Evolutionary conservation across 2,329 filamentous ascomycete genomes (phyloP), one percentile per base, ranked within the genome.

Genomic region (Thelonectria blattea): DNA sequence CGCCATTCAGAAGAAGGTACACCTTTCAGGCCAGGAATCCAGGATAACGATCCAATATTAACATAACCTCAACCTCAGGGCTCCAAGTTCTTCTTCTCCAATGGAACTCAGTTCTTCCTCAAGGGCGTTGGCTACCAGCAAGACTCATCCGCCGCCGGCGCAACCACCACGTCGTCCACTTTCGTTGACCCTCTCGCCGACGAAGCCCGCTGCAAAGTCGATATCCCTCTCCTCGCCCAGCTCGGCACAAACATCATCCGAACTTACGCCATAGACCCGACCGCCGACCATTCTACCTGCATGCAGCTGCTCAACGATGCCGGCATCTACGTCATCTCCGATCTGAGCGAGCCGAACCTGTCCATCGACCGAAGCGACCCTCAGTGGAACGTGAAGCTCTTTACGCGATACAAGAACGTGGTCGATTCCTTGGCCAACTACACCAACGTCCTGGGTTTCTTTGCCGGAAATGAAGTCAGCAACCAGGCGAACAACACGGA

Each of bases 381-480:
- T n/a, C 72, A 82, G 63, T 99, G 95, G 95, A 88, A 92, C 75
- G 85, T 88, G 53, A 84, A 85, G 15, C 84, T 97, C 50, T 96
- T 89, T 80, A 75, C 83, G 41, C 91, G 92, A 65, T 99, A 98
- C 83, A 91, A 88, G 61, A 79, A 80, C 30, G 95, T 99, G 63
- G 81, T 99, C 62, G 93, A 98, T 74, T 83, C 86, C 63, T 81
- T 99, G 72, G 83, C 85, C 69, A 83, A 91, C 74, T 98, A 96
- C 84, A 85, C 86, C 78, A 99, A 99, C 80, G 89, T 92, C 51
- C 88, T 99, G 64, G 95, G 95, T 71, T 99, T 98, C 89, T 98
- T 99, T 76, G 94, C 93, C 68, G 95, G 95, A 75, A 99, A 99
- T 80, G 95, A 99, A 81, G 95, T 99, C 64, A 90, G 92, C 71